Percentiles rank a stretch among this genome's conserved stretches.
phyloP scores from a whole-genome alignment of 805 yeast species.

The Hanseniaspora guilliermondii region DNA sequence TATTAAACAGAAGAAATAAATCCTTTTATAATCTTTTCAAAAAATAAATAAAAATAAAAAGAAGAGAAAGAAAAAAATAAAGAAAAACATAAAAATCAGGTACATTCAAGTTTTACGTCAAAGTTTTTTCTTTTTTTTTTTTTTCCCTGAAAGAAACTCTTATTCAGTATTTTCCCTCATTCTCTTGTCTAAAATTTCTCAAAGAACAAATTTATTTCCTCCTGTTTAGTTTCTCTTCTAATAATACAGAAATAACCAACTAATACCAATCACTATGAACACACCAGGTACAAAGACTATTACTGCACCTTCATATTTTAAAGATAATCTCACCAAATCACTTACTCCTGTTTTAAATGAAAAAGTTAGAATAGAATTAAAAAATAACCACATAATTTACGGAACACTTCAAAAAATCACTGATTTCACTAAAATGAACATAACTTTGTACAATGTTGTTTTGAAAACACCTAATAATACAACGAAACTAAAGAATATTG shows the following conservation, averaged over 20 bases:
- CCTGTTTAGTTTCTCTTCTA: too few species aligned
- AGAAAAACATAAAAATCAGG: not conserved
- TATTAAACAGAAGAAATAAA: too few species aligned
- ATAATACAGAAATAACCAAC: not conserved
- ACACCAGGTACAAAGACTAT: not conserved
- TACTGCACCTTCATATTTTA: conserved; percentile 10
- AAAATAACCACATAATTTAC: conserved; percentile 75
- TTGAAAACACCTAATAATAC: conserved; percentile 7
- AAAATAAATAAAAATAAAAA: too few species aligned
- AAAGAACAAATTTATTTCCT: too few species aligned
- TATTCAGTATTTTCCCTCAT: too few species aligned
- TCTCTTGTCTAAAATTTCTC: too few species aligned
- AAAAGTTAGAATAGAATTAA: conserved; percentile 79
- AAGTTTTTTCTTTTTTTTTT: too few species aligned
- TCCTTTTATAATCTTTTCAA: too few species aligned
- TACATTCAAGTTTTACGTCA: not conserved
- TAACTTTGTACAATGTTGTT: conserved; percentile 7
- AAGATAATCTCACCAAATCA: conserved; percentile 34
- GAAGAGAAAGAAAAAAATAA: not conserved
- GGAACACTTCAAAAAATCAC: conserved; percentile 79
- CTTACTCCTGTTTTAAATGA: conserved; percentile 76
- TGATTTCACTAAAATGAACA: conserved; percentile 11
- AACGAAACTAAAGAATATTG: conserved; percentile 10
- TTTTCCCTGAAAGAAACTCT: too few species aligned
- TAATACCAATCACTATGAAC: not conserved